phyloP scores from a whole-genome alignment of 257 asterid species.

The Misopates orontium region DNA sequence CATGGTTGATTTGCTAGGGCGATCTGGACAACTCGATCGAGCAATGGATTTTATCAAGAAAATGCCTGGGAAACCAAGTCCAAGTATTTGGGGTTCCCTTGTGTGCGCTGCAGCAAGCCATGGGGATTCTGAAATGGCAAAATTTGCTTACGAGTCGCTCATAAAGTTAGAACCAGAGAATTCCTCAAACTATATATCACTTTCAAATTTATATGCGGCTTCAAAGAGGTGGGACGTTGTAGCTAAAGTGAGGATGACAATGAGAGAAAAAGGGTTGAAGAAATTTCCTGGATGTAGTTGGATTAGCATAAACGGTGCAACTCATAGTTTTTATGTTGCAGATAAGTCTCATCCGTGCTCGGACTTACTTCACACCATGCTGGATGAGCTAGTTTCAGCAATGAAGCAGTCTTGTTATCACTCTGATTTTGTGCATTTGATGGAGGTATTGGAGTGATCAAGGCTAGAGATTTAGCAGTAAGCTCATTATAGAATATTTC shows the following conservation, averaged over 20 bases:
- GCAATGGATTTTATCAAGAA: constrained; percentile 50
- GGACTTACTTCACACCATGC: constrained; percentile 40
- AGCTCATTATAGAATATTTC: too few species aligned
- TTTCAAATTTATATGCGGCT: constrained; percentile 61
- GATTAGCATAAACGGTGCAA: constrained; percentile 50
- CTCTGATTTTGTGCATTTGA: constrained; percentile 38
- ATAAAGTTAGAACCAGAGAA: constrained; percentile 57
- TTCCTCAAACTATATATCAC: constrained; percentile 62
- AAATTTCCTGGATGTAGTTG: constrained; percentile 70
- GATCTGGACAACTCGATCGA: constrained; percentile 50
- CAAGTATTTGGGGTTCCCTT: constrained; percentile 76
- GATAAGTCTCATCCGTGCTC: constrained; percentile 58
- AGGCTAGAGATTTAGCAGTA: background rate
- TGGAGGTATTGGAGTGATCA: constrained; percentile 36
- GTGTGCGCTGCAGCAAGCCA: constrained; percentile 48
- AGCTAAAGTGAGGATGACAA: constrained; percentile 52
- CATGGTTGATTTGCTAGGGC: constrained; percentile 63
- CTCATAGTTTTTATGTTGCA: constrained; percentile 57
- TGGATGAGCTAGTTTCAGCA: constrained; percentile 45
- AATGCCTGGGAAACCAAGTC: constrained; percentile 55
- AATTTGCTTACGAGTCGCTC: constrained; percentile 54
- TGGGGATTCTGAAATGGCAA: constrained; percentile 51
- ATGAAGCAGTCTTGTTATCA: constrained; percentile 43
- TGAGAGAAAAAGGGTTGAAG: constrained; percentile 60
- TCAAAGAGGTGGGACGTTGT: constrained; percentile 63